These are phyloP conservation scores for Liriodendron chinense DNA, from an alignment of 164 flowering plant species.

Conservation along the genomic window DNA sequence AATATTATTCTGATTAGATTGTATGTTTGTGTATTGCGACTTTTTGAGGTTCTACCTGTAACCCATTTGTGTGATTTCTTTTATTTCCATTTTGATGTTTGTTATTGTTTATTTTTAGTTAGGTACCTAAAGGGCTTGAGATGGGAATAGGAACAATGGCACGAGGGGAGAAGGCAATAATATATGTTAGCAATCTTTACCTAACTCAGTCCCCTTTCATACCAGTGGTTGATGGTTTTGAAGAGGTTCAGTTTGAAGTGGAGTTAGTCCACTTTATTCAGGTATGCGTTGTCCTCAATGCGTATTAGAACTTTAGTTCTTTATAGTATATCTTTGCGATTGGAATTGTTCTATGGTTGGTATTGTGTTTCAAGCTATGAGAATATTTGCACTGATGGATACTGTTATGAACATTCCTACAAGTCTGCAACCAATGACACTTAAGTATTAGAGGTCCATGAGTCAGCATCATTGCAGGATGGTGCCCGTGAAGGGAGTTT, in stretches of 20 bases:
- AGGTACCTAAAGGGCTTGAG: conserved; percentile 98
- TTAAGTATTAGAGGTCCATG: not conserved
- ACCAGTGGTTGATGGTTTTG: conserved; percentile 42
- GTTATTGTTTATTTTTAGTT: conserved; percentile 18
- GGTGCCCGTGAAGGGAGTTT: not conserved
- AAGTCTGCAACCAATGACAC: not conserved
- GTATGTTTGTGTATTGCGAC: not conserved
- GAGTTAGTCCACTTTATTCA: conserved; percentile 90
- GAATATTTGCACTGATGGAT: not conserved
- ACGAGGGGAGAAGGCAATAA: conserved; percentile 75
- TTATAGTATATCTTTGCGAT: not conserved
- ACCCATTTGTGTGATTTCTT: not conserved
- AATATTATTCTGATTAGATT: not conserved
- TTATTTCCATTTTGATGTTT: conserved; percentile 8
- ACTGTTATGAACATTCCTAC: not conserved
- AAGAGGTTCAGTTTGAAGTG: conserved; percentile 90
- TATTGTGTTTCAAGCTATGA: not conserved
- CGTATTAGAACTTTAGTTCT: not conserved
- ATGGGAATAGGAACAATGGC: conserved; percentile 96
- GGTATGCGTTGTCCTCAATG: conserved; percentile 33
- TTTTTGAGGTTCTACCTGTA: not conserved
- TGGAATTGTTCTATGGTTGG: not conserved
- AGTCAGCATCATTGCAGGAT: not conserved
- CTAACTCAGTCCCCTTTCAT: conserved; percentile 63
- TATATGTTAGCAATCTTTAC: conserved; percentile 69